These are phyloP conservation scores for Suillus hirtellus DNA, from an alignment of 768 basidiomycete genomes.

Conservation along the genomic window DNA sequence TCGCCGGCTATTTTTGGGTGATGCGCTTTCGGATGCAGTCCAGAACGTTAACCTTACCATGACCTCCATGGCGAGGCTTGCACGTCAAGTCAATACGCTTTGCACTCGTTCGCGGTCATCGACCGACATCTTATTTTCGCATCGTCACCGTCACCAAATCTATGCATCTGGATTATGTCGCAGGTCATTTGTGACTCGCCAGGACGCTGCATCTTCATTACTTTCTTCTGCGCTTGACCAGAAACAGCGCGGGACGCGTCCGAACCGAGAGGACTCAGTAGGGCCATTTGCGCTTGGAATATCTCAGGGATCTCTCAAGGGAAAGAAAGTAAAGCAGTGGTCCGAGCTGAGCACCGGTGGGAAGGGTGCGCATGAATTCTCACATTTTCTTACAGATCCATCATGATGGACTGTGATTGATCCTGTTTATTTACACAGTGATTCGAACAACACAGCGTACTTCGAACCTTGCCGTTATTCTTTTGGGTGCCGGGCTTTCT, in stretches of 20 bases:
- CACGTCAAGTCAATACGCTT: constrained; percentile 5
- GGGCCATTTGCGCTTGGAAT: constrained; percentile 81
- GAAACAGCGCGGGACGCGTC: constrained; percentile 40
- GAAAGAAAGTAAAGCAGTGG: constrained; percentile 70
- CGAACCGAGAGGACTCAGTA: constrained; percentile 55
- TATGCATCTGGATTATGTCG: not conserved
- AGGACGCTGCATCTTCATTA: constrained; percentile 43
- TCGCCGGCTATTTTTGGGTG: not conserved
- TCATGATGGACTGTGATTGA: not conserved
- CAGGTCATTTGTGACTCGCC: constrained; percentile 49
- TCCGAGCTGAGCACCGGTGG: constrained; percentile 73
- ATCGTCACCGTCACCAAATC: not conserved
- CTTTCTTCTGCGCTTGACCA: constrained; percentile 69
- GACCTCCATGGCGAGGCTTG: constrained; percentile 6
- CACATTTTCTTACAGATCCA: not conserved
- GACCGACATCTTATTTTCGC: not conserved
- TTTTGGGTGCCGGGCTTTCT: constrained; percentile 81
- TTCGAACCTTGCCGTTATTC: constrained; percentile 51
- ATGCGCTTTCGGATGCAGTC: constrained; percentile 2
- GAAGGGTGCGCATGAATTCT: constrained; percentile 54
- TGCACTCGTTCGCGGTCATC: constrained; percentile 9
- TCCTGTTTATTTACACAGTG: constrained; percentile 32
- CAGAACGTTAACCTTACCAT: constrained; percentile 1
- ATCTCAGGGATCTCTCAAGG: constrained; percentile 53
- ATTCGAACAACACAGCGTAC: constrained; percentile 54